These are phyloP conservation scores for Anaeramoeba flamelloides DNA, from an alignment of 78 protist species.

Conservation along the genomic window DNA sequence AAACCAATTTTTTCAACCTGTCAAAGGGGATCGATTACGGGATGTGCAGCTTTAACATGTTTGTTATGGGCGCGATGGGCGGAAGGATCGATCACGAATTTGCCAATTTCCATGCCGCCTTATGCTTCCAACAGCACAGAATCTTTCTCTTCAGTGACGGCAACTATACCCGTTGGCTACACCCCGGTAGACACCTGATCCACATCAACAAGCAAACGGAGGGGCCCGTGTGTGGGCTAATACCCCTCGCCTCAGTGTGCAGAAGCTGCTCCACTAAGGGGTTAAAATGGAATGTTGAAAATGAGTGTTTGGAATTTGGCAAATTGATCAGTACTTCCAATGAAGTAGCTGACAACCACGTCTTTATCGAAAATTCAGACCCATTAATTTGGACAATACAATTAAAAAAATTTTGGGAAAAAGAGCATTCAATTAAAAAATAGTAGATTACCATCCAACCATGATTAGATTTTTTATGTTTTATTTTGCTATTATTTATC, in stretches of 20 bases:
- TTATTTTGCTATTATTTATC: too few species aligned
- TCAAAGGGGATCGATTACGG: not conserved
- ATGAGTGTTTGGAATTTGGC: not conserved
- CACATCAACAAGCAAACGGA: not conserved
- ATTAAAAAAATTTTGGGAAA: not conserved
- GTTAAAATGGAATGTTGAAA: not conserved
- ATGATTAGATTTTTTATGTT: too few species aligned
- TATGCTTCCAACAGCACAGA: not conserved
- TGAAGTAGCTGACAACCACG: not conserved
- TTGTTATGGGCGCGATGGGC: not conserved
- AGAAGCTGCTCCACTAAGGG: not conserved
- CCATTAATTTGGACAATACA: not conserved
- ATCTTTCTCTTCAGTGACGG: not conserved
- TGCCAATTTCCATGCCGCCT: not conserved
- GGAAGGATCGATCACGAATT: not conserved
- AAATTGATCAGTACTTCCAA: not conserved
- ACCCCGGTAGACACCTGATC: not conserved
- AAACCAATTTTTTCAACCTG: not conserved
- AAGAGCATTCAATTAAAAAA: too few species aligned
- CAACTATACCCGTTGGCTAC: not conserved
- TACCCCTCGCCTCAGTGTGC: not conserved
- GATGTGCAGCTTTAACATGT: not conserved
- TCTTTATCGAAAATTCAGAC: not conserved
- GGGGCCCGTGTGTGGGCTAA: not conserved
- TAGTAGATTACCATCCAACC: too few species aligned